Base-by-base conservation (phyloP, 108 stramenopile species). In the Fragilariopsis cylindrus region DNA sequence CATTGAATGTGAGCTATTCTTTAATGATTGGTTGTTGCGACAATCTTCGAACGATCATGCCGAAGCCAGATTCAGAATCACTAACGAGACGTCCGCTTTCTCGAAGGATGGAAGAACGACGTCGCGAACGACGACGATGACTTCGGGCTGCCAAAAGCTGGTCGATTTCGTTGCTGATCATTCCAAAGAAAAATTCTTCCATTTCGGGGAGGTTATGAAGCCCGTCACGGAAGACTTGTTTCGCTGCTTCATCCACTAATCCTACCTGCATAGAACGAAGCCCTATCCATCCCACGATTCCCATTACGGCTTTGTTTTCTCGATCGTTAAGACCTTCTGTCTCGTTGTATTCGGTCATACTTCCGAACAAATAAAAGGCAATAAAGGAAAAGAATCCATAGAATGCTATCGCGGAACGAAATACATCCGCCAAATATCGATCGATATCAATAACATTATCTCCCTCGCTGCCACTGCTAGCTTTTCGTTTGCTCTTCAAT, bases 381-480 rank as follows among this genome's bases (percentile, higher is more conserved):
- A 71, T 15, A 56, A 69, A 72, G 4, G 57, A 42, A 55, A 69
- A 78, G 57, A 71, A 52, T 30, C 77, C 77, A 48, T 55, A 60
- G 12, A 44, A 72, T 9, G 52, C 64, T 8, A 78, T 16, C 48
- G 57, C 9, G 16, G 70, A 72, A 1, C 62, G 63, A 50, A 62
- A 71, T 30, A 60, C 56, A 30, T 65, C 64, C 19, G n/a, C 53
- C 49, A 78, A 2, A 55, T 78, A 63, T 44, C 40, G 16, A 7
- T 65, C 65, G 21, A 48, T 16, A 12, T 66, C 45, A 1, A 45
- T 13, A 19, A 50, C 55, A 9, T 58, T 44, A 30, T 60, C 58
- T 9, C n/a, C 58, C 3, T 30, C 58, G 18, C 41, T 30, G 8
- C 43, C 39, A 40, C 62, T 41, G 3, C 11, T 15, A 3, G 19